Base-by-base conservation (phyloP, 2,329 filamentous ascomycete genomes). In the Penicillium sp. region DNA sequence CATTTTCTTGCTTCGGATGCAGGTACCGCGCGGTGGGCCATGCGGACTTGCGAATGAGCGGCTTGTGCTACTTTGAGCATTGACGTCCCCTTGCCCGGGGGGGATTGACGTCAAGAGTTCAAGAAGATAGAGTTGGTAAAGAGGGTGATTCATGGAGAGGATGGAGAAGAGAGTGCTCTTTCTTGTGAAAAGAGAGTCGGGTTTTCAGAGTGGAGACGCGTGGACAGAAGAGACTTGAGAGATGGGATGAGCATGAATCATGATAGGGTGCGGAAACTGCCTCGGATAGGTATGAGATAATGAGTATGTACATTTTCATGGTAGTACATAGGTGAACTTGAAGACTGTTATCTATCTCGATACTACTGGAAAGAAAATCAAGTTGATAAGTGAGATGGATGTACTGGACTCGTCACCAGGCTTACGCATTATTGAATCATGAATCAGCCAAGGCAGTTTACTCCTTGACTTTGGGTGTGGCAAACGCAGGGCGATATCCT, bases 11-110 rank as follows among this genome's bases (percentile, higher is more conserved):
- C 43, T 47, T 60, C 55, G 55, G 60, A 67, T 64, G 66, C 66
- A 68, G 66, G 66, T 68, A 68, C 66, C 55, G 39, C n/a, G 37
- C 41, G 25, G 51, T 53, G 51, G 51, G 51, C 51, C 50, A 35
- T 47, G 22, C 39, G 45, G 43, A 48, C 31, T 47, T 39, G 17
- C 28, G 35, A 57, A 38, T 25, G 48, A 15, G 25, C 41, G 57
- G 31, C 48, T 45, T 42, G 47, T 53, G 60, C 54, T 48, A 41
- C 43, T 48, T 49, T 12, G 48, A 51, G 31, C 28, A 14, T 17
- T 35, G 22, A 25, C 12, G 25, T 45, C 12, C 12, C 22, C 45
- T 34, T 14, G 28, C 34, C 28, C 28, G 45, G 15, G 42, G 22
- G 41, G 37, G 14, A 8, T n/a, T 49, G 47, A 49, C 47, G 47